A percentile compares a stretch with the other conserved stretches of the same genome.
phyloP scores from a whole-genome alignment of 1,284 basidiomycete genomes.

The Puccinia brachypodii region DNA sequence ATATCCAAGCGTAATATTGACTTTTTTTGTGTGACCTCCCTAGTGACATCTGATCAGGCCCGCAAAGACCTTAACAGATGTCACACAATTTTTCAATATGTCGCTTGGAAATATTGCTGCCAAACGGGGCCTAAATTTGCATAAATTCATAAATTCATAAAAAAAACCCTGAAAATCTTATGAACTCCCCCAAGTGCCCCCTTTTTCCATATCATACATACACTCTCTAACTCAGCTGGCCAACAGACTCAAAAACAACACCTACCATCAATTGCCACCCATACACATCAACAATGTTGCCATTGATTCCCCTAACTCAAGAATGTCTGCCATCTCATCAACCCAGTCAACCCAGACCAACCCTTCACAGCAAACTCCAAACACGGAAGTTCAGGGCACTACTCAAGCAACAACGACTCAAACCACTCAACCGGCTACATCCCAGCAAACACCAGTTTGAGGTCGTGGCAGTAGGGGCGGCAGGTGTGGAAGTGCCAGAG shows the following conservation, averaged over 20 bases:
- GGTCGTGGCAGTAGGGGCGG: background rate
- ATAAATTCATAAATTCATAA: background rate
- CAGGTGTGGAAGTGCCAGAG: background rate
- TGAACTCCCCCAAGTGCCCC: background rate
- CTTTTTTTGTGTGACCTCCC: no score
- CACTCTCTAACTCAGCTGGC: background rate
- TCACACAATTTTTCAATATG: no score
- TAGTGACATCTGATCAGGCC: no score
- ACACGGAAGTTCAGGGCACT: background rate
- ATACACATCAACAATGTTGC: no score
- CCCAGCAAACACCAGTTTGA: background rate
- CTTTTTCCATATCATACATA: background rate
- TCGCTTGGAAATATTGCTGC: no score
- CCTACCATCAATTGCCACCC: no score
- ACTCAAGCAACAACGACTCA: background rate
- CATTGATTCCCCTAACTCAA: background rate
- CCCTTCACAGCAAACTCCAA: background rate
- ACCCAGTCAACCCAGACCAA: background rate
- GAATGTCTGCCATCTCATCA: background rate
- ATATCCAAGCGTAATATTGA: no score
- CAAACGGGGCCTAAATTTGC: no score
- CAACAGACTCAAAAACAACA: no score
- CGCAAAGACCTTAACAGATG: no score
- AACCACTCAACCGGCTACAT: background rate
- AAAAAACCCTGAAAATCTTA: background rate